Base-by-base conservation (phyloP, 352 stramenopile species). In the Phytophthora palmivora region DNA sequence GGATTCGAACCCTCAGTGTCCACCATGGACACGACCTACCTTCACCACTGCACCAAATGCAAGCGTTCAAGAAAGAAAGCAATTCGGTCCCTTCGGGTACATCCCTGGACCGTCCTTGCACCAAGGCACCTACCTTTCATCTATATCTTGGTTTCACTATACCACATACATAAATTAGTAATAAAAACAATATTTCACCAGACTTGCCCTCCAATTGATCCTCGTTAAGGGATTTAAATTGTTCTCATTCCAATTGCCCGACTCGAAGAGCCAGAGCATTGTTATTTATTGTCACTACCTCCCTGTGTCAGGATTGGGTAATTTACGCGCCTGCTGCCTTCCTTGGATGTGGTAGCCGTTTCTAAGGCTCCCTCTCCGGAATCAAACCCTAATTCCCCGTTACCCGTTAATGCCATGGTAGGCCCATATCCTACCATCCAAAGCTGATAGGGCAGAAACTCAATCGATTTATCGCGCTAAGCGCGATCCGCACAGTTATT, bases 351-450 rank as follows among this genome's bases (percentile, higher is more conserved):
- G 86, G 86, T 93, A 91, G 84, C 86, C 83, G 75, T 95, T 76
- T 95, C 81, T 95, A 84, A 64, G 56, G 45, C 55, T 63, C 55
- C 44, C 55, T 63, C 55, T 63, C 41, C 55, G 49, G 84, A 93
- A 94, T 94, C 84, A 84, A 94, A 94, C 85, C 87, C 87, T 79
- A 88, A 95, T 92, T 89, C 79, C 84, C 84, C 84, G 82, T 96
- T 95, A 94, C 86, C 86, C 85, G 82, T 96, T 89, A 94, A 82
- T 81, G 81, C 88, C 88, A 94, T 88, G 87, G 87, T 95, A 95
- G 70, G 71, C 81, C 80, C 87, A 91, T 96, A 95, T 84, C 72
- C 69, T 96, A 94, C 89, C 87, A 88, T 94, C 79, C 57, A 88
- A 77, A 88, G 80, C 80, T 96, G 86, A 96, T 96, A 95, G 81